These are phyloP conservation scores for Trypanosoma congolense DNA, from an alignment of 208 protist genomes.

Conservation along the genomic window DNA sequence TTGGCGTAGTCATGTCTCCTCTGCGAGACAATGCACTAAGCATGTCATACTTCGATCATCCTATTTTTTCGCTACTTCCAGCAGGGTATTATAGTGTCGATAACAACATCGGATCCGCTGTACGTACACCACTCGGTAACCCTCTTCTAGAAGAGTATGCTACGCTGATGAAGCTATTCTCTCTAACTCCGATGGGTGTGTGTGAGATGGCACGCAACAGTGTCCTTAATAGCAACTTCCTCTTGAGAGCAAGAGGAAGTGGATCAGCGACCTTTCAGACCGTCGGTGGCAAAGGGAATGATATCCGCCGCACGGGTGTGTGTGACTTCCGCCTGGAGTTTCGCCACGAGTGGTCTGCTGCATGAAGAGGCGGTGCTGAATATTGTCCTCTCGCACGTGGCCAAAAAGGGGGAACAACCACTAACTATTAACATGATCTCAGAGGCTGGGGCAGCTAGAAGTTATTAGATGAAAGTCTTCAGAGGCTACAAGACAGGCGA, in stretches of 20 bases:
- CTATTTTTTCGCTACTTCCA: constrained; percentile 93
- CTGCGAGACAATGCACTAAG: constrained; percentile 96
- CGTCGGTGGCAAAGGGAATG: constrained; percentile 39
- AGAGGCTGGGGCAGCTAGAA: constrained; percentile 6
- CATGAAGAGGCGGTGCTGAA: constrained; percentile 84
- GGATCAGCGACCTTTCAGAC: constrained; percentile 66
- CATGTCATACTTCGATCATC: constrained; percentile 93
- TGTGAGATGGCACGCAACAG: constrained; percentile 88
- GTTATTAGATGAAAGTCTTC: constrained; percentile 41
- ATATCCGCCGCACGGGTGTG: constrained; percentile 58
- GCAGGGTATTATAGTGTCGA: constrained; percentile 93
- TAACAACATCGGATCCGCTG: constrained; percentile 96
- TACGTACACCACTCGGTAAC: constrained; percentile 83
- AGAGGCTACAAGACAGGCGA: constrained; percentile 37
- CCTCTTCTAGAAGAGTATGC: constrained; percentile 89
- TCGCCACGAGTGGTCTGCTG: constrained; percentile 58
- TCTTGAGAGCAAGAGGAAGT: constrained; percentile 54
- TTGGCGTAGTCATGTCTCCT: constrained; percentile 96
- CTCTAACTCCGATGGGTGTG: constrained; percentile 68
- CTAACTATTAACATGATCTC: constrained; percentile 9
- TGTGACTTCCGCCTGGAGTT: constrained; percentile 85
- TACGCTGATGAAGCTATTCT: constrained; percentile 79
- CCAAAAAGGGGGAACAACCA: constrained; percentile 35
- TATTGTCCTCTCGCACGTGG: constrained; percentile 47
- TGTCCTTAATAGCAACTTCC: constrained; percentile 88